Conservation (phyloP, 2,329 filamentous ascomycete genomes). For the Colletotrichum sp. region DNA sequence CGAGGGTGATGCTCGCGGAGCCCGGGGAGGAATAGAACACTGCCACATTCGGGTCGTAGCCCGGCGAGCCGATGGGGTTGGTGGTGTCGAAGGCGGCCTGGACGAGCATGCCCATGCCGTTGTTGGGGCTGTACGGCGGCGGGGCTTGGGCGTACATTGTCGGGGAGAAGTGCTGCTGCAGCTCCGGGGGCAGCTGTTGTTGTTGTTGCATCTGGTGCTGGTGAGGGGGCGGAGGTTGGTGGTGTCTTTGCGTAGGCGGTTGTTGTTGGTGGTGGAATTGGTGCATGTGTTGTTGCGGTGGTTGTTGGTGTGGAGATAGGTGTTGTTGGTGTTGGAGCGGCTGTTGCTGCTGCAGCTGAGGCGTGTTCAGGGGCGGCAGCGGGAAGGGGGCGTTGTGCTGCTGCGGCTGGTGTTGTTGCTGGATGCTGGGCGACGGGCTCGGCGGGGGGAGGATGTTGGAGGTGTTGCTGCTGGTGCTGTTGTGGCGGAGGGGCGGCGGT, state of each 20-base stretch:
- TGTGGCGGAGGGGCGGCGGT: not conserved
- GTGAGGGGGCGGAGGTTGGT: not conserved
- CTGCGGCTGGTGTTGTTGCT: conserved; percentile 12
- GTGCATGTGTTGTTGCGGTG: not conserved
- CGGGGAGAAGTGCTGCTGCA: conserved; percentile 18
- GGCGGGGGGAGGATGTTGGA: conserved; percentile 26
- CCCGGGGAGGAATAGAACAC: conserved; percentile 21
- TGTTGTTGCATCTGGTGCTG: conserved; percentile 22
- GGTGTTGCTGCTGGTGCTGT: conserved; percentile 11
- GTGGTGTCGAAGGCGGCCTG: conserved; percentile 40
- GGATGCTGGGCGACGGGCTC: conserved; percentile 3
- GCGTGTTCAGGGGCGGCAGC: conserved; percentile 2
- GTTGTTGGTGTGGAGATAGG: not conserved
- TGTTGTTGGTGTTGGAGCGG: not conserved
- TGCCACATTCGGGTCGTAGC: conserved; percentile 26
- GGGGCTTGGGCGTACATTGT: conserved; percentile 23
- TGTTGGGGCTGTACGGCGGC: conserved; percentile 26
- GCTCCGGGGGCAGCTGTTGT: conserved; percentile 16
- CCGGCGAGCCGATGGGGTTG: conserved; percentile 19
- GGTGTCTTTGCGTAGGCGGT: not conserved
- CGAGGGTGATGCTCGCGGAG: conserved; percentile 27
- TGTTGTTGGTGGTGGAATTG: conserved; percentile 10
- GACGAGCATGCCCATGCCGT: conserved; percentile 46
- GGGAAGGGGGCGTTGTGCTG: conserved; percentile 5
- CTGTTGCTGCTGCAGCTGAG: not conserved